phyloP scores from a whole-genome alignment of 73 alveolate species.

The Stentor coeruleus region DNA sequence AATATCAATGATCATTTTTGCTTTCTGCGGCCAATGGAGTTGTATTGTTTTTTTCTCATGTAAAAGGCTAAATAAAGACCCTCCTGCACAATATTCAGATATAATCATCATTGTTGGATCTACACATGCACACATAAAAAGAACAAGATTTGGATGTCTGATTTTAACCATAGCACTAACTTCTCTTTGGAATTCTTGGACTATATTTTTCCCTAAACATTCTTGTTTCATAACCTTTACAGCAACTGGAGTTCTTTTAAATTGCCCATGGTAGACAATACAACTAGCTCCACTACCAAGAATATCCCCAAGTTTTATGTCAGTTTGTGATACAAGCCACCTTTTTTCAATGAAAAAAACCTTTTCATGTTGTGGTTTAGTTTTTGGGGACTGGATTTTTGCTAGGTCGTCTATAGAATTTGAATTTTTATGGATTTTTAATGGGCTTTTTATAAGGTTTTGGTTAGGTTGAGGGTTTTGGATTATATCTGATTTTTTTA shows the following conservation, averaged over 20 bases:
- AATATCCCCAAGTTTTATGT: slow-evolving; percentile 25
- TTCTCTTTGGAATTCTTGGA: slow-evolving; percentile 93
- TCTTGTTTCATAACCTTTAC: slow-evolving; percentile 90
- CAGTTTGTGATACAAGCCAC: slow-evolving; percentile 38
- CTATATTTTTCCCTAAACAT: slow-evolving; percentile 74
- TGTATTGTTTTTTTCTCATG: slow-evolving; percentile 45
- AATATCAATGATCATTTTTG: slow-evolving; percentile 50
- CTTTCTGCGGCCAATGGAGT: slow-evolving; percentile 47
- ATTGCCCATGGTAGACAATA: slow-evolving; percentile 87
- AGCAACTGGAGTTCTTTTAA: slow-evolving; percentile 96
- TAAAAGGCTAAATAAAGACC: slow-evolving; percentile 48
- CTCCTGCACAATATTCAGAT: slow-evolving; percentile 67
- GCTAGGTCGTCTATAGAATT: too few species aligned
- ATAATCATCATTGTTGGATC: slow-evolving; percentile 79
- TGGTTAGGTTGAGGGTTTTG: too few species aligned
- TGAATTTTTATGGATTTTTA: too few species aligned
- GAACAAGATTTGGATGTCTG: slow-evolving; percentile 93
- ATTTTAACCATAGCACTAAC: slow-evolving; percentile 95
- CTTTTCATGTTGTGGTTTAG: too few species aligned
- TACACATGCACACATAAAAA: slow-evolving; percentile 83
- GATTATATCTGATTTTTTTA: too few species aligned
- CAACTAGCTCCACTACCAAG: slow-evolving; percentile 96
- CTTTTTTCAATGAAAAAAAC: not conserved
- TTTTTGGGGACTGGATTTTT: too few species aligned
- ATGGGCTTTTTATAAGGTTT: too few species aligned